Base-by-base conservation (phyloP, 2,329 filamentous ascomycete genomes). In the Falciphora oryzae region DNA sequence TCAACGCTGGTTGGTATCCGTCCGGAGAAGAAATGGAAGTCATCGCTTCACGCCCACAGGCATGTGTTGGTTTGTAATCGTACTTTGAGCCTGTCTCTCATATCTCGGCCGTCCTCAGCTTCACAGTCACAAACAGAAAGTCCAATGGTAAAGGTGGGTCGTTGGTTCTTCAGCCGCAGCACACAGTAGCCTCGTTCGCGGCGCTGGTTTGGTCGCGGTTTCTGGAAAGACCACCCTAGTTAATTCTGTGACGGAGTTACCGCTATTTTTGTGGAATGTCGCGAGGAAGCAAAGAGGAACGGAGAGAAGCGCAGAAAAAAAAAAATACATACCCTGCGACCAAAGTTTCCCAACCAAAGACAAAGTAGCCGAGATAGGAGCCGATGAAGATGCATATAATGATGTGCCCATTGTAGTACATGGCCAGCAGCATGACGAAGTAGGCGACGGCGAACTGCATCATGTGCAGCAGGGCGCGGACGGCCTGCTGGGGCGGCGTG, bases 371-470 rank as follows among this genome's bases (percentile, higher is more conserved):
- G 6, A 93, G 65, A 68, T 86, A 92, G 0, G 89, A 86, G 1
- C 92, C 92, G 64, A 94, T 83, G 67, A 94, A 85, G 73, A 95
- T 92, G 69, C 87, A 91, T 66, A 94, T 88, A 74, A 95, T 91
- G 67, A 95, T 83, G 75, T 92, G 95, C 13, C 88, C 85, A 69
- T 86, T 86, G 76, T 83, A 87, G 73, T 86, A 85, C 82, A 85
- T 85, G 67, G 81, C 82, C n/a, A 78, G 76, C 77, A 90, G 76
- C 91, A 95, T 94, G 71, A 94, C 75, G 69, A 94, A 86, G 73
- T 94, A 95, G 2, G 89, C 90, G 1, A 92, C 83, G 0, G 85
- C 86, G 70, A 94, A 92, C 69, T 91, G 89, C 4, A 86, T 65
- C 77, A 87, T 86, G 69, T 93, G 89, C 27, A 94, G 73, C 4